Evolutionary conservation across 768 basidiomycete species (phyloP).

Genomic region (Boletus rex-veris): DNA sequence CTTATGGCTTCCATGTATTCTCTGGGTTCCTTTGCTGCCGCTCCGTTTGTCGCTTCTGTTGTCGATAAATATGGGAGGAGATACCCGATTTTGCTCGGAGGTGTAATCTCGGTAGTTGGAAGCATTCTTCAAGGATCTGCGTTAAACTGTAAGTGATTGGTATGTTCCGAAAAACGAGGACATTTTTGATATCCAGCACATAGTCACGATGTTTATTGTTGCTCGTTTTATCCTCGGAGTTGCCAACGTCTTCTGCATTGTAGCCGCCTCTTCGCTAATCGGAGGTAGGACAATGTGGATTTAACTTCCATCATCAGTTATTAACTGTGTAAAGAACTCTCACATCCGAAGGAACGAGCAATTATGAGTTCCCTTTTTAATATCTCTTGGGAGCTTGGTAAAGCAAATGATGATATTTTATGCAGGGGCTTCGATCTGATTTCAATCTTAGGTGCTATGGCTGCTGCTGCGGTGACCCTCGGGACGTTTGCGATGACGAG

Average conservation of each 20-base stretch:
- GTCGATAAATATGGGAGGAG: constrained; percentile 10
- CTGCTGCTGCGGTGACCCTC: constrained; percentile 52
- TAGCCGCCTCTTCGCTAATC: constrained; percentile 19
- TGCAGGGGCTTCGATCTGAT: background rate
- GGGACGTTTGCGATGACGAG: constrained; percentile 57
- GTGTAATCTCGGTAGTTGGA: constrained; percentile 3
- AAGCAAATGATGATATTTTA: background rate
- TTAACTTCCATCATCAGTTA: background rate
- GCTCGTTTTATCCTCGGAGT: constrained; percentile 19
- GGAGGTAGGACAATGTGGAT: constrained; percentile 7
- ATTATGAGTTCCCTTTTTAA: background rate
- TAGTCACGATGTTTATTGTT: constrained; percentile 14
- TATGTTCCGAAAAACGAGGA: too few species aligned
- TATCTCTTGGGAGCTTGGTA: background rate
- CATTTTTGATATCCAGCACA: background rate
- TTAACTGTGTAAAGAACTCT: constrained; percentile 1
- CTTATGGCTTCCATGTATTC: constrained; percentile 58
- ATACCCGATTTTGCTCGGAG: constrained; percentile 8
- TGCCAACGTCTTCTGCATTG: constrained; percentile 8
- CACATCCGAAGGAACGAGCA: constrained; percentile 12
- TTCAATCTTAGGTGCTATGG: background rate
- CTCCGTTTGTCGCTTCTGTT: constrained; percentile 36
- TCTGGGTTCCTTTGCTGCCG: constrained; percentile 49
- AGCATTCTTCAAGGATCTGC: constrained; percentile 10
- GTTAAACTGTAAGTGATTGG: constrained; percentile 4